Base-by-base conservation (phyloP, 1,139 yeast species). In the Debaryomycetaceae sp. region DNA sequence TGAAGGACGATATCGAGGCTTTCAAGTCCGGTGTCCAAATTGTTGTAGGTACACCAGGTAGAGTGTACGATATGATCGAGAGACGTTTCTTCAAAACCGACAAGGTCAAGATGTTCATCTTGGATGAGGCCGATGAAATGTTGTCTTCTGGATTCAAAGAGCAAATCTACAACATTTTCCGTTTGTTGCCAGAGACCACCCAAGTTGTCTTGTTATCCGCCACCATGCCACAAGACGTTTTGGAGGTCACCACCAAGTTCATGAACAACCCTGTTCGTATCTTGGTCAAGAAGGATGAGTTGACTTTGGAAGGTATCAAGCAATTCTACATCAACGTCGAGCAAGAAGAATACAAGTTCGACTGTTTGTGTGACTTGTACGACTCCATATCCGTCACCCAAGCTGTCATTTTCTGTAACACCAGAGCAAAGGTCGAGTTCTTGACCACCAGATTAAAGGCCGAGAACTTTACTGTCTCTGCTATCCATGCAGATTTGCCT, bases 71-170 rank as follows among this genome's bases (percentile, higher is more conserved):
- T 71, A 91, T 92, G 95, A 92, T 92, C 66, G 89, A 87, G 72
- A 83, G 97, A 72, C 83, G 96, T 68, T 79, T 78, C 74, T 83
- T 92, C 74, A 84, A 79, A 71, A 88, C 97, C 57, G 85, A 87
- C 60, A 79, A 84, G 70, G 78, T 92, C 66, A 88, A 89, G 79
- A 91, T 92, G 97, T 86, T 92, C 76, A 87, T 92, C 67, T 81
- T 92, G 70, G 98, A 92, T 77, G 98, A 92, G 78, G 98, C 98
- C 65, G 98, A 92, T 79, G 97, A 91, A 78, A 84, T 92, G 92
- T 81, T 92, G 70, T 83, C 94, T 45, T 81, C 95, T 56, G 98
- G 98, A 58, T 92, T 92, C 85, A 87, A 87, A 77, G 95, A 87
- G 69, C 98, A 92, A 78, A 92, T 92, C 64, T 89, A 91, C 81